These are phyloP conservation scores for Pichia sp. DNA, from an alignment of 1,139 yeast species.

Conservation along the genomic window DNA sequence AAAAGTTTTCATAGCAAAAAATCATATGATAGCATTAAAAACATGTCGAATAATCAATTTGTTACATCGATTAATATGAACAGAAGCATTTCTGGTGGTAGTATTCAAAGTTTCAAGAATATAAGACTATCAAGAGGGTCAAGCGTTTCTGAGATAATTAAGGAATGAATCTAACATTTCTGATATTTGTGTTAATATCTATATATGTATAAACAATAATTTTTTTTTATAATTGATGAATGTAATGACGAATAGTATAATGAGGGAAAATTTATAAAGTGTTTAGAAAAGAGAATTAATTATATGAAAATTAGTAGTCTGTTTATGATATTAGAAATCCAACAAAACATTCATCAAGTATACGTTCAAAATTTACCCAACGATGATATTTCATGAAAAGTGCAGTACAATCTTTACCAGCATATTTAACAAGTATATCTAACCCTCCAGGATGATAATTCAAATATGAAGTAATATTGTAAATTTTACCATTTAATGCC, in stretches of 20 bases:
- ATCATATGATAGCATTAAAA: background rate
- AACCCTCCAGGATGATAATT: constrained; percentile 93
- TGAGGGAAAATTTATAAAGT: background rate
- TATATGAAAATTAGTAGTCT: background rate
- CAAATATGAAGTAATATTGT: constrained; percentile 76
- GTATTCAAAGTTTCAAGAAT: constrained; percentile 3
- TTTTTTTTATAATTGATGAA: no score
- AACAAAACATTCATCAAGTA: constrained; percentile 70
- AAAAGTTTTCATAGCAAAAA: background rate
- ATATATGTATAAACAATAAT: no score
- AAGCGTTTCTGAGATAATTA: background rate
- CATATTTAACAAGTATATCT: constrained; percentile 68
- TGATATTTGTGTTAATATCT: background rate
- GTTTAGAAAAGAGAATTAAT: background rate
- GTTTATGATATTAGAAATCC: constrained; percentile 44
- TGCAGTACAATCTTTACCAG: constrained; percentile 81
- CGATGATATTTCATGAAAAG: constrained; percentile 76
- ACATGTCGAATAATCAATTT: background rate
- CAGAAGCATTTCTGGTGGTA: constrained; percentile 1
- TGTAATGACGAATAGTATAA: no score
- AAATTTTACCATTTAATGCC: constrained; percentile 71
- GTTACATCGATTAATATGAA: constrained; percentile 1
- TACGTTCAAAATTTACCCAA: constrained; percentile 84
- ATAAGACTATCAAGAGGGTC: background rate
- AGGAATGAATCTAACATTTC: no score